These are phyloP conservation scores for Sporothrix dimorphospora DNA, from an alignment of 2,329 filamentous ascomycete genomes.

Conservation along the genomic window DNA sequence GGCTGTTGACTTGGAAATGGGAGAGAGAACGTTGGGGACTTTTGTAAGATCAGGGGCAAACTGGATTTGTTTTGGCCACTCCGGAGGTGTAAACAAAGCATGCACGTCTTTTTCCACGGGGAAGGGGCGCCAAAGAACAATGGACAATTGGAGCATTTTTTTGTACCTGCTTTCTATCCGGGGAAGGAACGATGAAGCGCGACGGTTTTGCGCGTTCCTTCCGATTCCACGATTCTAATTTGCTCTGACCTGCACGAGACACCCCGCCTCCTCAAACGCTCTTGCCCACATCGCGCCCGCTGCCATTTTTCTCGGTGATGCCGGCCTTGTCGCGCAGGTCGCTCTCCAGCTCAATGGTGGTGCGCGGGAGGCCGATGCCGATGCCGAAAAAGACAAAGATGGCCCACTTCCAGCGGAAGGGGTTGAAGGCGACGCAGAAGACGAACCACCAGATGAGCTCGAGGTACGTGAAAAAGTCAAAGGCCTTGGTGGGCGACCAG, in stretches of 20 bases:
- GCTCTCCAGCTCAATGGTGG: constrained; percentile 67
- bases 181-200: neutral
- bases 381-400: constrained; percentile 80
- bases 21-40: neutral
- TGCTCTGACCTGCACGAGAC: neutral
- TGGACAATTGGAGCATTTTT: no score
- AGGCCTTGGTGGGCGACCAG: constrained; percentile 71
- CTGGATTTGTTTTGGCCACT: neutral
- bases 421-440: constrained; percentile 78
- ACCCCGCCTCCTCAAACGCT: constrained; percentile 15
- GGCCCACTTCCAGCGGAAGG: constrained; percentile 90
- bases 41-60: neutral
- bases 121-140: neutral
- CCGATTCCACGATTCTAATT: neutral
- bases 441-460: constrained; percentile 85
- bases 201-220: neutral
- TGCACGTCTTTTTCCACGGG: neutral
- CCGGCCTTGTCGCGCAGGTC: constrained; percentile 17
- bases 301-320: neutral
- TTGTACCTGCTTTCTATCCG: neutral
- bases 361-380: constrained; percentile 66
- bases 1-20: neutral
- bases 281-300: constrained; percentile 21
- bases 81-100: neutral
- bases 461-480: constrained; percentile 88